Conservation (phyloP, 2,329 filamentous ascomycete species). For the Aureobasidium sp. region DNA sequence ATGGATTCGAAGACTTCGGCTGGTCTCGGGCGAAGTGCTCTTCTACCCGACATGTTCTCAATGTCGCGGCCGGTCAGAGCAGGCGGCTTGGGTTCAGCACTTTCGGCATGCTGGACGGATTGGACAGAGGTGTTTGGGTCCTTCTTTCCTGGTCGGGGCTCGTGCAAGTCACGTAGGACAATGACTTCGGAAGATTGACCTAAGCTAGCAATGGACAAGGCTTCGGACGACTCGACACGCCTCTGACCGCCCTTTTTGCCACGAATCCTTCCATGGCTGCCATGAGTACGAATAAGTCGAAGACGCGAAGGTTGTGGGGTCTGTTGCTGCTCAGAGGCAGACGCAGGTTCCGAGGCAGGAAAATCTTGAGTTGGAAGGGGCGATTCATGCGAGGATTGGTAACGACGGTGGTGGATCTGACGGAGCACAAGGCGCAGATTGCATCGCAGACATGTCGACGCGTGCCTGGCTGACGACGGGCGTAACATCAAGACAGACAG, state of each 20-base stretch:
- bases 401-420: slow-evolving; percentile 3
- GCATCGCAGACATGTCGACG: slow-evolving; percentile 19
- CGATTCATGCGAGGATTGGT: slow-evolving; percentile 4
- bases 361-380: neutral
- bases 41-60: neutral
- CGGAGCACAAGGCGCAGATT: slow-evolving; percentile 14
- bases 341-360: neutral
- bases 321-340: neutral
- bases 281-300: neutral
- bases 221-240: slow-evolving; percentile 12
- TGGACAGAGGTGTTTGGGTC: too few relatives aligned
- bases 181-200: slow-evolving; percentile 18
- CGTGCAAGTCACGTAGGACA: slow-evolving; percentile 17
- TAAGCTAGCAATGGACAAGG: slow-evolving; percentile 16
- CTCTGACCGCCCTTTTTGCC: slow-evolving; percentile 12
- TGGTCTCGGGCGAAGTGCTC: neutral
- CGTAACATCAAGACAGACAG: slow-evolving; percentile 15
- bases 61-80: slow-evolving; percentile 4
- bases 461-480: slow-evolving; percentile 9
- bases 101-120: neutral
- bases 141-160: neutral
- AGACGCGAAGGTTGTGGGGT: neutral
- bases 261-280: slow-evolving; percentile 1
- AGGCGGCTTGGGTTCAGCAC: neutral
- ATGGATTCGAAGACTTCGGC: slow-evolving; percentile 11